Conservation (phyloP, 1,139 yeast species). For the Yamadazyma siamensis region DNA sequence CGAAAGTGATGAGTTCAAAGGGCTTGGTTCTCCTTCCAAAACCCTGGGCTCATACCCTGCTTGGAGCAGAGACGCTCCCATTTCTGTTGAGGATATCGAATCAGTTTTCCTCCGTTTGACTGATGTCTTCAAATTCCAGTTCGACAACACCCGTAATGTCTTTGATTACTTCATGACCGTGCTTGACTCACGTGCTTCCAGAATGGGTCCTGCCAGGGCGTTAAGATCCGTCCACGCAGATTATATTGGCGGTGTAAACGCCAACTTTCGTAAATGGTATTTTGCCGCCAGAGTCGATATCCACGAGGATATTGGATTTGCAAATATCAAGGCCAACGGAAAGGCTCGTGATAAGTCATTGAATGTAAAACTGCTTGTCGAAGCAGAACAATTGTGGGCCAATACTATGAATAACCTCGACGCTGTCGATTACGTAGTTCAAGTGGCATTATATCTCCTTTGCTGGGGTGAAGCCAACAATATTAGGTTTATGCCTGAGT, state of each 20-base stretch:
- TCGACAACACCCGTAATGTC: conserved; percentile 61
- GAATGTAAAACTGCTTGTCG: conserved; percentile 39
- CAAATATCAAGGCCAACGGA: conserved; percentile 44
- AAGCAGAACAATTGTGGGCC: conserved; percentile 80
- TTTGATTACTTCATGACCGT: conserved; percentile 59
- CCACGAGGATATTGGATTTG: conserved; percentile 77
- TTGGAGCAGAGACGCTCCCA: conserved; percentile 53
- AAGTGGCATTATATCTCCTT: conserved; percentile 64
- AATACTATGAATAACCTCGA: conserved; percentile 53
- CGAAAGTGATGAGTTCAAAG: background rate
- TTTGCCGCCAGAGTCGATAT: conserved; percentile 89
- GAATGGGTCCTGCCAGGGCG: conserved; percentile 55
- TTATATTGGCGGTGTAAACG: conserved; percentile 85
- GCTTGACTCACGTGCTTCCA: conserved; percentile 67
- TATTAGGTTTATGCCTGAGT: conserved; percentile 80
- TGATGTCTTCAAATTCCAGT: conserved; percentile 66
- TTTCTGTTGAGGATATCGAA: conserved; percentile 54
- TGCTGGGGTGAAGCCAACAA: conserved; percentile 93
- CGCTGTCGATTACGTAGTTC: conserved; percentile 57
- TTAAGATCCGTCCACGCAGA: conserved; percentile 64
- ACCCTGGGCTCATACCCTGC: too few relatives aligned
- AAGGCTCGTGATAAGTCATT: conserved; percentile 36
- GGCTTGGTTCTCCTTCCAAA: background rate
- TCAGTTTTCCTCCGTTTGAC: conserved; percentile 50
- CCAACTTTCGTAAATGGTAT: conserved; percentile 94